Evolutionary conservation across 768 basidiomycete species (phyloP), one percentile per base, ranked within the genome.

Genomic region (Fomitopsis pulvina): DNA sequence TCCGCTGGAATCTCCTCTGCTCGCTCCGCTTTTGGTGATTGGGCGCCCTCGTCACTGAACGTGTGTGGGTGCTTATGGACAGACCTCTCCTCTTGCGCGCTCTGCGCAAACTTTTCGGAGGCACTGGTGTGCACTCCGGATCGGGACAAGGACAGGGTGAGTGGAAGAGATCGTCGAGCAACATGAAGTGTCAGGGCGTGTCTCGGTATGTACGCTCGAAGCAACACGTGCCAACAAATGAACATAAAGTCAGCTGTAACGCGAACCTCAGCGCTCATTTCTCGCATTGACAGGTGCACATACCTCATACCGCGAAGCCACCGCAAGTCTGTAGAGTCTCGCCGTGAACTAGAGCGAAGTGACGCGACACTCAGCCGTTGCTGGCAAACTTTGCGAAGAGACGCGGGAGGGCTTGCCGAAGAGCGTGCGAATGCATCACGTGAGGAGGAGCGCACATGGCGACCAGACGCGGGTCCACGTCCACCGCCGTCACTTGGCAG

Each of bases 161-260:
- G 18, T 39, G 46, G 14, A 41, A 40, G 37, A 39, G 37, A 20
- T 16, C 47, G 38, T 40, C 37, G 47, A 48, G 32, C 21, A 16
- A 44, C 28, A 47, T 40, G 46, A 26, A 39, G 20, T 20, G 41
- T 39, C 28, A 40, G 25, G 22, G 43, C 27, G 16, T 26, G 46
- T 38, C 26, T 34, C 37, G 40, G 37, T 39, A 47, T 28, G 48
- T 40, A 68, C 66, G 70, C 69, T 76, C 71, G 71, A 57, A 70
- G 68, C 60, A 76, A 65, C 67, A 74, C 67, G 69, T 69, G 75
- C 69, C 80, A 82, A 75, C 83, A 81, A 79, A 80, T 73, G 70
- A 75, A 83, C 83, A 85, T 85, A 81, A 47, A 78, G 81, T 85
- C 74, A 85, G 70, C 83, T 79, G 54, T 28, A 57, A 41, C 25